phyloP scores from a whole-genome alignment of 352 stramenopile species.

The Globisporangium echinulatum region DNA sequence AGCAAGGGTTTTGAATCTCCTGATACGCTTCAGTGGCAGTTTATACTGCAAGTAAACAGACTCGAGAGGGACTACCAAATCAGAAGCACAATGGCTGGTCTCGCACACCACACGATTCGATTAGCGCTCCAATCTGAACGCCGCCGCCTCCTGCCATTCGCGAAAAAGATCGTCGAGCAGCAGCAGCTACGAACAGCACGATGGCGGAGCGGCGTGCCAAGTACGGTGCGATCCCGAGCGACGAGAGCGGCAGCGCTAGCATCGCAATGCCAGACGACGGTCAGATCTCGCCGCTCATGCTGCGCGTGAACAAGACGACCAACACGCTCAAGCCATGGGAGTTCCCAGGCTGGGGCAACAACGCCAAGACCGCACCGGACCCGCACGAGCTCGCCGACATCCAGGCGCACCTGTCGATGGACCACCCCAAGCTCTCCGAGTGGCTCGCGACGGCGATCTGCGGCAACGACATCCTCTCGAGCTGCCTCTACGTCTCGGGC shows the following conservation, averaged over 20 bases:
- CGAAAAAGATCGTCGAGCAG: slow-evolving; percentile 20
- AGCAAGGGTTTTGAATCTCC: too few species aligned
- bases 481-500: slow-evolving; percentile 87
- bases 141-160: not conserved
- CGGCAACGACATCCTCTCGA: slow-evolving; percentile 94
- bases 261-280: slow-evolving; percentile 28
- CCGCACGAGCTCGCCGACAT: slow-evolving; percentile 69
- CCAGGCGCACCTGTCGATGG: slow-evolving; percentile 58
- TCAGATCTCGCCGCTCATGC: slow-evolving; percentile 60
- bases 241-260: slow-evolving; percentile 16
- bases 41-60: too few species aligned
- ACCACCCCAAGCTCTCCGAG: slow-evolving; percentile 87
- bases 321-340: slow-evolving; percentile 79
- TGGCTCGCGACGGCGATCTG: slow-evolving; percentile 93
- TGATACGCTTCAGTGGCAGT: too few species aligned
- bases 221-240: slow-evolving; percentile 59
- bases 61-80: too few species aligned
- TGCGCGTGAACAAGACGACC: slow-evolving; percentile 62
- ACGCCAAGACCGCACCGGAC: slow-evolving; percentile 46
- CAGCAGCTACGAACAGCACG: slow-evolving; percentile 4
- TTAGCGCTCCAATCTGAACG: too few species aligned
- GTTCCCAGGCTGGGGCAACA: slow-evolving; percentile 80
- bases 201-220: slow-evolving; percentile 32
- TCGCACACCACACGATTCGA: too few species aligned
- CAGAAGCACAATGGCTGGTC: too few species aligned